These are phyloP conservation scores for Cladophialophora yegresii DNA, from an alignment of 2,329 filamentous ascomycete species.

Conservation along the genomic window DNA sequence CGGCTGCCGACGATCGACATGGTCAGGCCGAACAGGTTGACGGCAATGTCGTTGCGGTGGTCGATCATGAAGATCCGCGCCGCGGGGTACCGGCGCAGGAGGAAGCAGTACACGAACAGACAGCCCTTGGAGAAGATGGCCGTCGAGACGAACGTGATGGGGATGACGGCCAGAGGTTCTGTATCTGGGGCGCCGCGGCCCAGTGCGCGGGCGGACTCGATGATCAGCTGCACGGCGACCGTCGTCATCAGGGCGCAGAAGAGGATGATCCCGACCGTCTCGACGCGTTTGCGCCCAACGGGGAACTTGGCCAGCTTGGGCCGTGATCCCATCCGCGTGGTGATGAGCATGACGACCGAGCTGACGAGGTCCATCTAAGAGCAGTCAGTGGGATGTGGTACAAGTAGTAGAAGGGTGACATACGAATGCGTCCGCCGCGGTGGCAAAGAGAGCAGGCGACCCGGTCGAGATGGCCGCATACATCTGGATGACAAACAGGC, in stretches of 20 bases:
- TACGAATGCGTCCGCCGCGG: slow-evolving; percentile 65
- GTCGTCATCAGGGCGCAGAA: slow-evolving; percentile 69
- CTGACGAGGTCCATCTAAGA: slow-evolving; percentile 58
- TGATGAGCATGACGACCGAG: slow-evolving; percentile 64
- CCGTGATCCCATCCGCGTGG: slow-evolving; percentile 59
- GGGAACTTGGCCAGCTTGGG: slow-evolving; percentile 45
- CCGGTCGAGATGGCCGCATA: slow-evolving; percentile 61
- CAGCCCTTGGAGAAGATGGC: slow-evolving; percentile 41
- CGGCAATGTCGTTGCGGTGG: slow-evolving; percentile 59
- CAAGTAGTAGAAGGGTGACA: slow-evolving; percentile 35
- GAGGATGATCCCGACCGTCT: slow-evolving; percentile 66
- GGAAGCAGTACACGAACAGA: slow-evolving; percentile 34
- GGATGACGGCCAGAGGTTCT: background rate
- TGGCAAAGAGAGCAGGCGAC: slow-evolving; percentile 65
- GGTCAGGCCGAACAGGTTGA: slow-evolving; percentile 58
- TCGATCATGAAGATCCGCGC: slow-evolving; percentile 47
- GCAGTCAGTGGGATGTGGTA: too few relatives aligned
- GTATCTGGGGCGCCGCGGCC: slow-evolving; percentile 38
- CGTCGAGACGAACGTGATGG: slow-evolving; percentile 38
- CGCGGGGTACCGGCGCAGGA: slow-evolving; percentile 32
- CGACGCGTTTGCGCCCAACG: slow-evolving; percentile 60
- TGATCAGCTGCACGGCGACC: slow-evolving; percentile 62
- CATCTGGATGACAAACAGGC: slow-evolving; percentile 59
- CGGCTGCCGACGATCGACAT: slow-evolving; percentile 59
- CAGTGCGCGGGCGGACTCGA: slow-evolving; percentile 60